A percentile compares a stretch with the other conserved stretches of the same genome.
Evolutionary conservation across 306 rosid species (phyloP).

Genomic region (Styphnolobium japonicum): DNA sequence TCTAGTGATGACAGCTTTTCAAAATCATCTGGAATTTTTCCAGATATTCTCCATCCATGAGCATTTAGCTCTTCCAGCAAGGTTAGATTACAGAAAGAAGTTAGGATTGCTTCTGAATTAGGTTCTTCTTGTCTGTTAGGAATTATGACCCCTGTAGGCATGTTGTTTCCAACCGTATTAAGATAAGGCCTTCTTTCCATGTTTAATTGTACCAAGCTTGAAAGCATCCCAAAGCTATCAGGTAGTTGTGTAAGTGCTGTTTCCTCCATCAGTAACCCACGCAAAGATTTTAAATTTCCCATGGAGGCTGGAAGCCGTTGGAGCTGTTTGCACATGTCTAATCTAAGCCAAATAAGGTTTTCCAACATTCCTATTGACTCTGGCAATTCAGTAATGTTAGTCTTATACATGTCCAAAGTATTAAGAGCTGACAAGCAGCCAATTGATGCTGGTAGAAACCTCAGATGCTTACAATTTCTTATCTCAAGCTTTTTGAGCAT

Average conservation of each 20-base stretch:
- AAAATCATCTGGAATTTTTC: slow-evolving; percentile 55
- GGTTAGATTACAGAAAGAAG: slow-evolving; percentile 44
- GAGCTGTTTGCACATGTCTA: slow-evolving; percentile 38
- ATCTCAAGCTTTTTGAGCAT: slow-evolving; percentile 42
- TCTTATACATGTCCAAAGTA: slow-evolving; percentile 26
- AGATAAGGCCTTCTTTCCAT: slow-evolving; percentile 35
- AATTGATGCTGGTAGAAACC: slow-evolving; percentile 41
- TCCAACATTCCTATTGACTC: slow-evolving; percentile 48
- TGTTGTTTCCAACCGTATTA: not conserved
- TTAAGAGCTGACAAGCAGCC: slow-evolving; percentile 40
- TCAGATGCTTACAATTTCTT: slow-evolving; percentile 33
- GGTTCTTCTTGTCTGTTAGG: slow-evolving; percentile 12
- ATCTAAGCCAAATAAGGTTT: slow-evolving; percentile 32
- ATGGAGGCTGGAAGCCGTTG: slow-evolving; percentile 48
- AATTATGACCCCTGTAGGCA: not conserved
- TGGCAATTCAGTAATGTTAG: slow-evolving; percentile 46
- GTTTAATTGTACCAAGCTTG: slow-evolving; percentile 29
- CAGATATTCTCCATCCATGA: slow-evolving; percentile 42
- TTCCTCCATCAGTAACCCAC: slow-evolving; percentile 34
- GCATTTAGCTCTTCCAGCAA: slow-evolving; percentile 37
- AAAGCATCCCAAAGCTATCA: slow-evolving; percentile 52
- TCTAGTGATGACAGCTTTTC: slow-evolving; percentile 39
- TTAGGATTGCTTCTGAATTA: slow-evolving; percentile 25
- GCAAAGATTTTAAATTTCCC: slow-evolving; percentile 46
- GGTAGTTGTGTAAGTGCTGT: slow-evolving; percentile 49